Conservation (phyloP, 306 rosid species). For the Fragaria ananassa region DNA sequence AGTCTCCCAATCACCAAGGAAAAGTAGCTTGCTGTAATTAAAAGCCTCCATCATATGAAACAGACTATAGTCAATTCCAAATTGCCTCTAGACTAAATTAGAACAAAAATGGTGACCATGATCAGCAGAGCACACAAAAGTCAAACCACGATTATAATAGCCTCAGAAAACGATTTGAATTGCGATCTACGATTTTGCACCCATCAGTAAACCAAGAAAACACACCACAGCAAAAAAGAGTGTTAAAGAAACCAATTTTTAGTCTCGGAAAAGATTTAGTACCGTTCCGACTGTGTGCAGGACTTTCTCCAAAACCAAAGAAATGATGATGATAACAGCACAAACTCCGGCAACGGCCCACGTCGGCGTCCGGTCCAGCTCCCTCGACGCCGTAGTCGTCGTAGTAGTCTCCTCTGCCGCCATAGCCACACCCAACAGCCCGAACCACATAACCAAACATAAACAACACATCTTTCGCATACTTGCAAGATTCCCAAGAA, state of each 20-base stretch:
- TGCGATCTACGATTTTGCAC: not conserved
- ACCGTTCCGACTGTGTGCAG: conserved; percentile 81
- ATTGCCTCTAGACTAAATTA: not conserved
- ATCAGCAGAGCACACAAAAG: not conserved
- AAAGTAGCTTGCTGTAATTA: not conserved
- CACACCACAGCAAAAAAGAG: not conserved
- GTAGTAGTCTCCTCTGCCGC: conserved; percentile 41
- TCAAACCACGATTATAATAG: not conserved
- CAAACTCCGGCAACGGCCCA: conserved; percentile 94
- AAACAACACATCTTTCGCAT: conserved; percentile 3
- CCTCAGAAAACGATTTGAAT: not conserved
- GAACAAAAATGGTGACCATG: not conserved
- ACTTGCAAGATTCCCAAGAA: not conserved
- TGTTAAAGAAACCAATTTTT: not conserved
- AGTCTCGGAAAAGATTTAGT: conserved; percentile 3
- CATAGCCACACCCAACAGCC: conserved; percentile 30
- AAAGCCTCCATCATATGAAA: not conserved
- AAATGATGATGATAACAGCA: conserved; percentile 67
- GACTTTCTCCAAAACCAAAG: conserved; percentile 60
- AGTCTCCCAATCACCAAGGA: not conserved
- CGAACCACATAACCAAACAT: conserved; percentile 3
- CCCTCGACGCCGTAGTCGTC: conserved; percentile 28
- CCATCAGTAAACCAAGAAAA: not conserved
- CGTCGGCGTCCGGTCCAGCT: conserved; percentile 80
- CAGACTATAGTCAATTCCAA: not conserved